These are phyloP conservation scores for Selaginella tamariscina DNA, from an alignment of 75 land plant genomes.

Conservation along the genomic window DNA sequence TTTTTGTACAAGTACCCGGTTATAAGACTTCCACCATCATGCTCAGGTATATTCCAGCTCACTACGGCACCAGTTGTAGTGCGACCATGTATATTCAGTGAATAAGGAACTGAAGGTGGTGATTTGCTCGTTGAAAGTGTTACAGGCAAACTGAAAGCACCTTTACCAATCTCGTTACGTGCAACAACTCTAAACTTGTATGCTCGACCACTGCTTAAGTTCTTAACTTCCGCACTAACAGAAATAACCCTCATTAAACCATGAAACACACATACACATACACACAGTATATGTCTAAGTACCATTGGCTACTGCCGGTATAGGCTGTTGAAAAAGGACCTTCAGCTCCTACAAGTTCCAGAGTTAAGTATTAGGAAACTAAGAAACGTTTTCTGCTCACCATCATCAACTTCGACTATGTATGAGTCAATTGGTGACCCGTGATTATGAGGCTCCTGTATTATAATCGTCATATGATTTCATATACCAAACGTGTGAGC, in stretches of 20 bases:
- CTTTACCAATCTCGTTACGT: conserved; percentile 16
- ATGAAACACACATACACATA: neutral
- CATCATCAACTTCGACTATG: conserved; percentile 20
- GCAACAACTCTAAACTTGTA: conserved; percentile 21
- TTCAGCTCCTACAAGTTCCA: neutral
- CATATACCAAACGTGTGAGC: no score
- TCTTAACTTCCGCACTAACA: neutral
- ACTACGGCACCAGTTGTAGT: conserved; percentile 4
- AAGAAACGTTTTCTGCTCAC: neutral
- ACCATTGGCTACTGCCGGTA: neutral
- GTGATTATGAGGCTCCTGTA: conserved; percentile 16
- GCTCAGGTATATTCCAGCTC: conserved; percentile 19
- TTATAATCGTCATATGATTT: no score
- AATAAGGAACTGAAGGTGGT: conserved; percentile 10
- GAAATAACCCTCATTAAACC: neutral
- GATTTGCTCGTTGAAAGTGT: conserved; percentile 13
- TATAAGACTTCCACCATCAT: conserved; percentile 19
- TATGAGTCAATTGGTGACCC: conserved; percentile 19
- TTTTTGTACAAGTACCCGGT: no score
- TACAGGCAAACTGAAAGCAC: conserved; percentile 17
- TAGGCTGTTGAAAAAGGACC: neutral
- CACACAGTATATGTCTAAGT: neutral
- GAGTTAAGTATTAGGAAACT: neutral
- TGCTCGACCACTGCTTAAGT: conserved; percentile 16
- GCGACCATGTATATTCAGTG: conserved; percentile 14